Evolutionary conservation across 2,329 filamentous ascomycete genomes (phyloP).

Genomic region (Aspergillus costaricaensis): DNA sequence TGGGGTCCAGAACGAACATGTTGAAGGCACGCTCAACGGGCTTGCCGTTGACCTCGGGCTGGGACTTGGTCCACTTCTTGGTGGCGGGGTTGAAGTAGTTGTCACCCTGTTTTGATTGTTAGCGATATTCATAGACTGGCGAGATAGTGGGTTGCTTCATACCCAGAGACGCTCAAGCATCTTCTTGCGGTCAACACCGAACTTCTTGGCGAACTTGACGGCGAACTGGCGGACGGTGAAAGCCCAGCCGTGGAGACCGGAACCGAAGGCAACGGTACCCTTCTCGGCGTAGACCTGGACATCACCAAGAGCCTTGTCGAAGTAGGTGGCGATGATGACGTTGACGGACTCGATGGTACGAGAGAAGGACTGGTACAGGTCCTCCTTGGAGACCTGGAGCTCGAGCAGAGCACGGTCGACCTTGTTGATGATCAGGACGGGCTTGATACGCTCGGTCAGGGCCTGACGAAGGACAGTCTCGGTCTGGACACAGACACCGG

Average conservation of each 20-base stretch:
- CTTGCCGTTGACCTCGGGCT: conserved; percentile 77
- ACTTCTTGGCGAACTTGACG: conserved; percentile 96
- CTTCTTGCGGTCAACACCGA: conserved; percentile 99
- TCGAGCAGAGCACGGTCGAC: conserved; percentile 99
- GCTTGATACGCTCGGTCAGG: conserved; percentile 99
- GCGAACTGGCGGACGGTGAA: conserved; percentile 99
- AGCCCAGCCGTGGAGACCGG: conserved; percentile 99
- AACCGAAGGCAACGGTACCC: conserved; percentile 98
- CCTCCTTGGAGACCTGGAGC: conserved; percentile 97
- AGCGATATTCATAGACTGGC: neutral
- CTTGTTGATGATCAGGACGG: conserved; percentile 99
- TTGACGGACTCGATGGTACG: conserved; percentile 99
- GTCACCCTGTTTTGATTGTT: conserved; percentile 64
- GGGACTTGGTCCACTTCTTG: conserved; percentile 99
- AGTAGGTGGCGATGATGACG: conserved; percentile 99
- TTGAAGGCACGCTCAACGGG: conserved; percentile 97
- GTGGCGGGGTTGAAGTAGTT: conserved; percentile 99
- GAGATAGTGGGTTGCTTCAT: conserved; percentile 43
- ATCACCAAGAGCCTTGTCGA: conserved; percentile 94
- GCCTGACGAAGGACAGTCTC: conserved; percentile 99
- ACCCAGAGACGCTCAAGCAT: conserved; percentile 99
- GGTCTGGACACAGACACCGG: conserved; percentile 99
- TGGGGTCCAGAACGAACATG: conserved; percentile 99
- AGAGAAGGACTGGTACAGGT: conserved; percentile 99
- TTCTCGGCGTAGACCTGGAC: conserved; percentile 98